These are phyloP conservation scores for Nicotiana attenuata DNA, from an alignment of 257 asterid species.

Conservation along the genomic window DNA sequence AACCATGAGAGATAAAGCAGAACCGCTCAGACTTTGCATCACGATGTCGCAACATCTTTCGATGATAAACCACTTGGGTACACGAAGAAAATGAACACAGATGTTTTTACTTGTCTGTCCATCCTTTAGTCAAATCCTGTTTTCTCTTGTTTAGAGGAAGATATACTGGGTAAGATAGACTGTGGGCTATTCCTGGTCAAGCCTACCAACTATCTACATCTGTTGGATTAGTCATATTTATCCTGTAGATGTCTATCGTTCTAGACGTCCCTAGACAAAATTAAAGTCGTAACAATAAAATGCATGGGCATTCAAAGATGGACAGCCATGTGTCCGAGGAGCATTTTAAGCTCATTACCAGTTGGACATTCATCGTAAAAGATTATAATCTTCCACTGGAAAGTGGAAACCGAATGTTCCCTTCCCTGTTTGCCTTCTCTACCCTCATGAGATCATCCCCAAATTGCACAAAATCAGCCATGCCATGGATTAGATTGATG, in stretches of 20 bases:
- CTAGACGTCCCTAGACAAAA: background rate
- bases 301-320: background rate
- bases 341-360: background rate
- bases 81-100: background rate
- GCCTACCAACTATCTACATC: background rate
- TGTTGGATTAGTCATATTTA: background rate
- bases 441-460: background rate
- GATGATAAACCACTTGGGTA: background rate
- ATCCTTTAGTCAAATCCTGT: background rate
- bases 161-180: background rate
- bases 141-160: background rate
- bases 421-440: background rate
- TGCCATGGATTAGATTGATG: background rate
- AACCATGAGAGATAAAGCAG: too few species aligned
- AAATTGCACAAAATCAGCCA: background rate
- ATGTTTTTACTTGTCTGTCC: background rate
- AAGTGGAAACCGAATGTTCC: background rate
- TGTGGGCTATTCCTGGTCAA: background rate
- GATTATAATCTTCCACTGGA: background rate
- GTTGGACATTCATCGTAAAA: background rate
- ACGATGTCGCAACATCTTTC: too few species aligned
- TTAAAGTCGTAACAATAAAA: background rate
- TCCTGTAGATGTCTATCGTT: background rate
- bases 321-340: background rate
- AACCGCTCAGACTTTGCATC: too few species aligned